phyloP scores from a whole-genome alignment of 345 rosid genomes.

The Draba incana region DNA sequence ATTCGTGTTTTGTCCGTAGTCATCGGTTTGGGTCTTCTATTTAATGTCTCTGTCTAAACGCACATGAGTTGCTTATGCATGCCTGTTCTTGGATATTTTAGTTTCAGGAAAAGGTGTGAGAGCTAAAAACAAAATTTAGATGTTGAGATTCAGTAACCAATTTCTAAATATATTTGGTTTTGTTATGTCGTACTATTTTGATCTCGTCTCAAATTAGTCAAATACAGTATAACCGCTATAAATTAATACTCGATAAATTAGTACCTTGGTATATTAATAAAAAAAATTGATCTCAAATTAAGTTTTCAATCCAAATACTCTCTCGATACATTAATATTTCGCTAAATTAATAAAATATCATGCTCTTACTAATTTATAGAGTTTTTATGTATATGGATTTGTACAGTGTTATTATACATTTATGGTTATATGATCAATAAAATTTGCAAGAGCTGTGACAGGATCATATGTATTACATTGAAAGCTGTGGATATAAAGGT shows the following conservation, averaged over 20 bases:
- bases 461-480: conserved; percentile 27
- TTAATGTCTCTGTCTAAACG: no score
- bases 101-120: background rate
- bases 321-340: no score
- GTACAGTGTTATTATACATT: background rate
- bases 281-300: no score
- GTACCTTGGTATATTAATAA: no score
- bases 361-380: no score
- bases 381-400: background rate
- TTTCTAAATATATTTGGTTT: background rate
- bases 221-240: background rate
- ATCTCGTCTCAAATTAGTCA: background rate
- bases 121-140: background rate
- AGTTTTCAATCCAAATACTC: no score
- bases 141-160: no score
- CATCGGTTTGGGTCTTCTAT: no score
- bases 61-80: background rate
- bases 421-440: conserved; percentile 24
- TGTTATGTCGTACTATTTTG: background rate
- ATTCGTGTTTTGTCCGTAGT: no score
- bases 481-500: conserved; percentile 28
- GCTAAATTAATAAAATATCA: no score
- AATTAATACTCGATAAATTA: no score
- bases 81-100: background rate
- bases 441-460: conserved; percentile 21